These are phyloP conservation scores for Aspergillus melleus DNA, from an alignment of 2,329 filamentous ascomycete species.

Conservation along the genomic window DNA sequence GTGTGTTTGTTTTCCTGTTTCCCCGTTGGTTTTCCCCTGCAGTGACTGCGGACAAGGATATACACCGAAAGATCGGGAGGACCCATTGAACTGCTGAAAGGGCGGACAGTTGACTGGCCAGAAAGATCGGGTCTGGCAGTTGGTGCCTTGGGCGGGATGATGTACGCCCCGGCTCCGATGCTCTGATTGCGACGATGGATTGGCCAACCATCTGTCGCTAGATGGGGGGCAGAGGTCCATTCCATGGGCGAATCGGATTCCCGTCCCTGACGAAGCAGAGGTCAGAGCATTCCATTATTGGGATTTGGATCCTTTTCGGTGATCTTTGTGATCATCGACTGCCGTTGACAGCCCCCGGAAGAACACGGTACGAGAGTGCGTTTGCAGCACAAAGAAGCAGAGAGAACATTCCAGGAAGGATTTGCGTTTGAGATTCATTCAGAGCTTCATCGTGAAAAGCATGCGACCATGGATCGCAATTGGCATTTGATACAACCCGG, in stretches of 20 bases:
- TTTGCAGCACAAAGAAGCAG: background rate
- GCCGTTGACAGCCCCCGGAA: too few relatives aligned
- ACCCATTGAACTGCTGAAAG: conserved; percentile 17
- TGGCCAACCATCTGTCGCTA: conserved; percentile 18
- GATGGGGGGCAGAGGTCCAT: conserved; percentile 12
- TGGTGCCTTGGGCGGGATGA: conserved; percentile 30
- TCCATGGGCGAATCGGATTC: conserved; percentile 17
- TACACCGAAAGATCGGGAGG: conserved; percentile 27
- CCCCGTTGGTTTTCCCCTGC: background rate
- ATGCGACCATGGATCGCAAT: conserved; percentile 13
- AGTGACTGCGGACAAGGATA: conserved; percentile 10
- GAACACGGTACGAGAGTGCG: too few relatives aligned
- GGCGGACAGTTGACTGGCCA: conserved; percentile 16
- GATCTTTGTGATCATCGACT: too few relatives aligned
- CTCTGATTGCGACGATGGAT: conserved; percentile 19
- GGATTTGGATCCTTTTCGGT: too few relatives aligned
- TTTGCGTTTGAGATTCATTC: background rate
- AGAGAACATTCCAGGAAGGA: background rate
- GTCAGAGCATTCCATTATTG: too few relatives aligned
- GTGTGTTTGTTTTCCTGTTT: background rate
- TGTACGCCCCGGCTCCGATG: conserved; percentile 28
- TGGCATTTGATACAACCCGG: conserved; percentile 19
- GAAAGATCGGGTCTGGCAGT: conserved; percentile 27
- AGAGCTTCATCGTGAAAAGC: background rate
- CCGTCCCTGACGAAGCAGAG: background rate